A percentile compares a stretch with the other conserved stretches of the same genome.
Evolutionary conservation across 2,329 filamentous ascomycete genomes (phyloP).

Genomic region (Colletotrichum graminicola): DNA sequence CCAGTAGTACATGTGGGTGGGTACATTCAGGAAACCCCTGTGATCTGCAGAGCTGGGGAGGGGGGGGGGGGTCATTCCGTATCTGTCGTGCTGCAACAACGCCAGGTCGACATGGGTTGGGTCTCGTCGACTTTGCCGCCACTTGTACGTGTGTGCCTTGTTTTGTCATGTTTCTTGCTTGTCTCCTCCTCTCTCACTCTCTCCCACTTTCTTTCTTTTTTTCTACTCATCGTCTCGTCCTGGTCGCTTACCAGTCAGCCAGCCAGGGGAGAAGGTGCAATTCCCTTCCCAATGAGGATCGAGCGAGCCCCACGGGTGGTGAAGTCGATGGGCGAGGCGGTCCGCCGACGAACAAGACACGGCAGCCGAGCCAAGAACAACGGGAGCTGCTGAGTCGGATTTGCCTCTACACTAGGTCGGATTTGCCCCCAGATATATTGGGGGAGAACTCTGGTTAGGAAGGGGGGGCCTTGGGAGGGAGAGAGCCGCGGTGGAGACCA

Average conservation of each 20-base stretch:
- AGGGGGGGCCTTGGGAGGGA: not conserved
- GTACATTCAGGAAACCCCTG: constrained; percentile 36
- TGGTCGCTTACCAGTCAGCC: too few species aligned
- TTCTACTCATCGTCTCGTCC: too few species aligned
- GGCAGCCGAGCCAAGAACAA: constrained; percentile 4
- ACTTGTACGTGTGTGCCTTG: not conserved
- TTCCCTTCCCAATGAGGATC: not conserved
- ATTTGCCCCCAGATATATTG: too few species aligned
- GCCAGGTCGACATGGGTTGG: constrained; percentile 32
- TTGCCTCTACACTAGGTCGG: constrained; percentile 3
- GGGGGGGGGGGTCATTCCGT: constrained; percentile 38
- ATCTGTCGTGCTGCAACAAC: constrained; percentile 42
- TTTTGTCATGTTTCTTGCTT: not conserved
- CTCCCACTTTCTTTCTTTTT: not conserved
- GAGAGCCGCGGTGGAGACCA: not conserved
- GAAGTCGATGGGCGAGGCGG: not conserved
- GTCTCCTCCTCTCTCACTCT: not conserved
- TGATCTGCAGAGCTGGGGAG: constrained; percentile 36
- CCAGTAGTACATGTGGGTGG: constrained; percentile 20
- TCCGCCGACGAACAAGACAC: not conserved
- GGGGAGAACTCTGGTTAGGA: not conserved
- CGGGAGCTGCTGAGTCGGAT: not conserved
- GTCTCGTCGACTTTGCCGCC: constrained; percentile 37
- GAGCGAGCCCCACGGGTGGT: not conserved
- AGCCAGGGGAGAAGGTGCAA: not conserved